A percentile compares a stretch with the other conserved stretches of the same genome.
Conservation (phyloP, 148 eudicot genomes). For the Arbutus unedo region DNA sequence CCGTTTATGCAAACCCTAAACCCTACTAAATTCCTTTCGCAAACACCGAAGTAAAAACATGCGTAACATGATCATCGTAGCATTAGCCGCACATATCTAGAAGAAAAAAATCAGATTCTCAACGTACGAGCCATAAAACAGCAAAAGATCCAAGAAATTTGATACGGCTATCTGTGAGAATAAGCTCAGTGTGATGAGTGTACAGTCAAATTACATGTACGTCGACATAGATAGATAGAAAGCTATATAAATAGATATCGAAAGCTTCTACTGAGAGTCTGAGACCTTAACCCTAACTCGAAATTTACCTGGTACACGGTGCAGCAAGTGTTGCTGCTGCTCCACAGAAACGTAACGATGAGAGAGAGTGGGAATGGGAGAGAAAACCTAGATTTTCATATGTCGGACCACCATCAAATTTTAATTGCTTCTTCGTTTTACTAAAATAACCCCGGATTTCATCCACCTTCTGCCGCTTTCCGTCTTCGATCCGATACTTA, state of each 20-base stretch:
- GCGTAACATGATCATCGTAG: background rate
- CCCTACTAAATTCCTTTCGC: background rate
- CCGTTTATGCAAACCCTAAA: constrained; percentile 1
- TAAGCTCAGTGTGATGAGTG: background rate
- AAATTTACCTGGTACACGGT: constrained; percentile 12
- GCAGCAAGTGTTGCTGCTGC: constrained; percentile 4
- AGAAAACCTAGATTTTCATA: background rate
- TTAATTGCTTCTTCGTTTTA: background rate
- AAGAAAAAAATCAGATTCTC: background rate
- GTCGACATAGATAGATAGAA: background rate
- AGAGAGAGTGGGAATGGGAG: background rate
- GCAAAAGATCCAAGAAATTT: background rate
- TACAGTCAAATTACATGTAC: background rate
- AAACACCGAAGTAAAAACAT: background rate
- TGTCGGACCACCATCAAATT: background rate
- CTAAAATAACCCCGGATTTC: constrained; percentile 5
- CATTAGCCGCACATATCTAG: background rate
- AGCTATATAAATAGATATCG: background rate
- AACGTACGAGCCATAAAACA: background rate
- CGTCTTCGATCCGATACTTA: no score
- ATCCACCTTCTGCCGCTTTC: background rate
- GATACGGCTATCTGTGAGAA: background rate
- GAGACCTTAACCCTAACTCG: constrained; percentile 6
- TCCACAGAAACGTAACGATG: constrained; percentile 13
- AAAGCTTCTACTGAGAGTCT: background rate